These are phyloP conservation scores for Scheffersomyces titani DNA, from an alignment of 1,139 yeast genomes.

Conservation along the genomic window DNA sequence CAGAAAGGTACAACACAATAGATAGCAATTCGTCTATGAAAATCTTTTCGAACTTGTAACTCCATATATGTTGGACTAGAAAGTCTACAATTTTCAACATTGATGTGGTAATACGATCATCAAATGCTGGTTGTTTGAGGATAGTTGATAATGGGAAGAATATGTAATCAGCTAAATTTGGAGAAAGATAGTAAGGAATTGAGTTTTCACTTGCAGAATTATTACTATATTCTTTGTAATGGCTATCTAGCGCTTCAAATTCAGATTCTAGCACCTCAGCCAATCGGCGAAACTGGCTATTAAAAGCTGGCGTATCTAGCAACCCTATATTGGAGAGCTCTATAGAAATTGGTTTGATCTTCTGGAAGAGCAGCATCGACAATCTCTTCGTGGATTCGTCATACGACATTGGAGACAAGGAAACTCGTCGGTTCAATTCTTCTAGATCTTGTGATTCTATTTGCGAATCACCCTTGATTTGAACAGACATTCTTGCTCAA, in stretches of 20 bases:
- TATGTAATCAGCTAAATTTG: constrained; percentile 42
- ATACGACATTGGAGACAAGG: not conserved
- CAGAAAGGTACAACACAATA: constrained; percentile 28
- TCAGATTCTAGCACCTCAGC: constrained; percentile 1
- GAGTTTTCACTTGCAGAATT: constrained; percentile 8
- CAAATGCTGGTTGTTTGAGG: constrained; percentile 28
- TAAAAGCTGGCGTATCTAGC: constrained; percentile 14
- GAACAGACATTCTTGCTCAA: not conserved
- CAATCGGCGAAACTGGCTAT: constrained; percentile 1
- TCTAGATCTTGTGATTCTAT: not conserved
- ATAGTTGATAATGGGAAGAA: constrained; percentile 42
- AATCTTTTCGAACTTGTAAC: constrained; percentile 21
- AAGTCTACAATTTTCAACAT: constrained; percentile 31
- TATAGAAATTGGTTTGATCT: constrained; percentile 37
- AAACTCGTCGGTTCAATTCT: not conserved
- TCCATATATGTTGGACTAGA: constrained; percentile 34
- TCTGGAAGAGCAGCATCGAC: constrained; percentile 31
- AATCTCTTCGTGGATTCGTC: constrained; percentile 5
- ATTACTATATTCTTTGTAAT: constrained; percentile 13
- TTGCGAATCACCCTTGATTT: not conserved
- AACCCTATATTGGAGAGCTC: constrained; percentile 26
- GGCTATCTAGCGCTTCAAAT: constrained; percentile 14
- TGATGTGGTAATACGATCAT: constrained; percentile 19
- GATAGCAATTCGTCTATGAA: constrained; percentile 41
- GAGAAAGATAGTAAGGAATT: constrained; percentile 23